phyloP scores from a whole-genome alignment of 306 rosid genomes.

The Cucumis sativus region DNA sequence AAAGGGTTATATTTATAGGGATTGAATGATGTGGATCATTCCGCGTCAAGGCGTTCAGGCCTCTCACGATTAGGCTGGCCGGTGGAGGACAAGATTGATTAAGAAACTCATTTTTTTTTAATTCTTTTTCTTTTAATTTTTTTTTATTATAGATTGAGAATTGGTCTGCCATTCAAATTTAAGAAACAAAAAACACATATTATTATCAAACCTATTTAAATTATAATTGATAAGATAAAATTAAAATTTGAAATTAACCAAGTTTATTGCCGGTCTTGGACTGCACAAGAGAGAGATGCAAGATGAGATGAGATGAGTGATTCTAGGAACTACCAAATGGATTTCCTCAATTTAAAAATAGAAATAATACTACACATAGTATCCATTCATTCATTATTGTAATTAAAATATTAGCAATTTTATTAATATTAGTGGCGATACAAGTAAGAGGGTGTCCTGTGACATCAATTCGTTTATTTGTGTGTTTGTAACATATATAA shows the following conservation, averaged over 20 bases:
- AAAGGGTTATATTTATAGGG: constrained; percentile 1
- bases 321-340: not conserved
- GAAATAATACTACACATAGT: too few relatives aligned
- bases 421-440: not conserved
- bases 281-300: not conserved
- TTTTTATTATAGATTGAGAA: not conserved
- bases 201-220: too few relatives aligned
- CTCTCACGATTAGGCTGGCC: not conserved
- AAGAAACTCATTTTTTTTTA: too few relatives aligned
- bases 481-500: too few relatives aligned
- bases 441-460: not conserved
- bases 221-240: too few relatives aligned
- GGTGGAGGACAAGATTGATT: not conserved
- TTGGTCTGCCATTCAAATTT: not conserved
- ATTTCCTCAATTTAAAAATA: not conserved
- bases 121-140: not conserved
- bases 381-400: too few relatives aligned
- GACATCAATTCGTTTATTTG: too few relatives aligned
- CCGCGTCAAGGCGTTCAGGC: not conserved
- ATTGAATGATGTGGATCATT: not conserved
- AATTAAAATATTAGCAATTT: not conserved
- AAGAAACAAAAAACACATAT: too few relatives aligned
- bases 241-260: too few relatives aligned
- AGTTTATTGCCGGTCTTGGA: not conserved
- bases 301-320: not conserved